Base-by-base conservation (phyloP, 176 grass and related monocot genomes). In the Carex cristatella region DNA sequence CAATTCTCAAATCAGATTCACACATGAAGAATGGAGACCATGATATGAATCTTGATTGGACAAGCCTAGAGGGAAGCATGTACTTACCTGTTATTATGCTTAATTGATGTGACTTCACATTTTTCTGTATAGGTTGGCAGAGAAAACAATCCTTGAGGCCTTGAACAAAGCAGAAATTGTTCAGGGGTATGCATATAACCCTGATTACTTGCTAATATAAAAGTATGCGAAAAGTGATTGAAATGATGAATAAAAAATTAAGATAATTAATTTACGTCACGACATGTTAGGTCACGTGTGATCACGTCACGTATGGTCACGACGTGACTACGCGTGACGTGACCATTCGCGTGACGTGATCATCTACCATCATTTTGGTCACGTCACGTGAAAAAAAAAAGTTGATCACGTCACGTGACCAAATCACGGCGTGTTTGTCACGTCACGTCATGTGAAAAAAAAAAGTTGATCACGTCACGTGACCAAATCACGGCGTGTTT, bases 101-200 rank as follows among this genome's bases (percentile, higher is more conserved):
- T 86, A 23, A 49, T 65, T 32, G 10, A 63, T 19, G 27, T 83
- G 9, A 16, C 9, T 57, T 65, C 53, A 12, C 69, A 79, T 84
- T 69, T 80, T 53, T 60, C 14, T 88, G 19, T 90, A 62, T 88
- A 98, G 95, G 70, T 65, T 98, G 66, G 91, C 93, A 33, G 93
- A 98, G 84, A 71, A 86, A 86, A 90, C 76, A 56, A 92, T 98
- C 70, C 93, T 95, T 59, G 92, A 98, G 74, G 89, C 85, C 71
- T 90, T 98, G 42, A 86, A 56, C 85, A 95, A 90, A 11, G 90
- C 90, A 62, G 84, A 83, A 85, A 86, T 95, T 86, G 10, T 98
- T 88, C 79, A 85, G 67, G 95, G 93, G 95, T 98, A 80, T 10
- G 78, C 49, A 35, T 7, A 71, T 49, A 85, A 31, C 80, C 55